Evolutionary conservation across 768 basidiomycete genomes (phyloP), one percentile per base, ranked within the genome.

Genomic region (Kwoniella dejecticola): DNA sequence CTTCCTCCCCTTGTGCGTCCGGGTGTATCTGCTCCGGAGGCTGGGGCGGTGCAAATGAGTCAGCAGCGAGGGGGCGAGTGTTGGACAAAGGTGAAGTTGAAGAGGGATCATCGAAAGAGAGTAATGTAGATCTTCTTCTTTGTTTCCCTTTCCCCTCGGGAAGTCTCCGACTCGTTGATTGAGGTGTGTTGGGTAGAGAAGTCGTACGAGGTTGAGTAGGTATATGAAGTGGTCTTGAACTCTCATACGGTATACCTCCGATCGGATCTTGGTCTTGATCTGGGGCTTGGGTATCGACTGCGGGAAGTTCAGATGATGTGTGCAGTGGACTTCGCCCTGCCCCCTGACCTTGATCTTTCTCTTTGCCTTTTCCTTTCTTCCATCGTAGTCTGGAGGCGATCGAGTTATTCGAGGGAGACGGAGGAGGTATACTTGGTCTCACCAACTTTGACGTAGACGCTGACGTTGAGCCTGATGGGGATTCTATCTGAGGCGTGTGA

Each of bases 401-500:
- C 17, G 60, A 62, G 24, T 23, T 54, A 46, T 21, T 44, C 10
- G 52, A 40, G 4, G 60, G 36, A 4, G 64, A 45, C 3, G 64
- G 52, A 17, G 64, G 47, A 7, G 50, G 40, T 33, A 57, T 31
- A 38, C 41, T 41, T 13, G 63, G 67, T 38, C 62, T 52, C 24
- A 50, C 50, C 19, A 67, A 58, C 19, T 46, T 26, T 13, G 31
- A 19, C 13, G 24, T 21, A 21, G 36, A 36, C 21, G 26, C 27
- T 59, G n/a, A 27, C n/a, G n/a, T n/a, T n/a, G 0, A 44, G 41
- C 23, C 27, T 12, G 42, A 29, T 33, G 11, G 46, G 15, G 19
- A 7, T 36, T 36, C 7, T 36, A 36, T 7, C 15, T 36, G 7
- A 15, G 33, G 15, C 7, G 7, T 15, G 33, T 42, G 21, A 23